phyloP scores from a whole-genome alignment of 2,329 filamentous ascomycete genomes.

The Aureobasidium sp. region DNA sequence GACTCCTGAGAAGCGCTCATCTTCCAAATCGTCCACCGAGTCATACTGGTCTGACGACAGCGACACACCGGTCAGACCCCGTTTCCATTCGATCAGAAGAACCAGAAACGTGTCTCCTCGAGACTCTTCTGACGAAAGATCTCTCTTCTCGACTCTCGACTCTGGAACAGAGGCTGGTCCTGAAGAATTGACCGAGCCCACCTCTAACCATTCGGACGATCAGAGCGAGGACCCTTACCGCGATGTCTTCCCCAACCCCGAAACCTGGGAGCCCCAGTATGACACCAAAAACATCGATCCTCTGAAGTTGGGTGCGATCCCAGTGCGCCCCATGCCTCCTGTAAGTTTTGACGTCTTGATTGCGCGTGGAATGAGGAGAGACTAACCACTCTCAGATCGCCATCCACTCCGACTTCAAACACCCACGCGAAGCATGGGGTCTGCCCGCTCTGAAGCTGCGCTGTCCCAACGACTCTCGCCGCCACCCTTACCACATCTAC shows the following conservation, averaged over 20 bases:
- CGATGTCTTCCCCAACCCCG: neutral
- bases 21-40: neutral
- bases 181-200: neutral
- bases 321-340: neutral
- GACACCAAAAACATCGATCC: neutral
- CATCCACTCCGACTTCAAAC: neutral
- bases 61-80: neutral
- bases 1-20: neutral
- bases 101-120: neutral
- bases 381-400: neutral
- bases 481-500: slow-evolving; percentile 19
- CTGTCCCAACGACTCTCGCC: neutral
- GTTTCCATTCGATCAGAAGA: neutral
- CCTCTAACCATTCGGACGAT: neutral
- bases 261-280: neutral
- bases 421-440: slow-evolving; percentile 1
- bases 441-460: slow-evolving; percentile 15
- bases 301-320: neutral
- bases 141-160: neutral
- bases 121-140: neutral
- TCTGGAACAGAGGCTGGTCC: neutral
- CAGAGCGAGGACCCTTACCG: neutral
- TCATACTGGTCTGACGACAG: neutral
- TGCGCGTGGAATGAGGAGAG: neutral
- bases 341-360: neutral